Evolutionary conservation across 164 flowering plant genomes (phyloP).

Genomic region (Vitis riparia): DNA sequence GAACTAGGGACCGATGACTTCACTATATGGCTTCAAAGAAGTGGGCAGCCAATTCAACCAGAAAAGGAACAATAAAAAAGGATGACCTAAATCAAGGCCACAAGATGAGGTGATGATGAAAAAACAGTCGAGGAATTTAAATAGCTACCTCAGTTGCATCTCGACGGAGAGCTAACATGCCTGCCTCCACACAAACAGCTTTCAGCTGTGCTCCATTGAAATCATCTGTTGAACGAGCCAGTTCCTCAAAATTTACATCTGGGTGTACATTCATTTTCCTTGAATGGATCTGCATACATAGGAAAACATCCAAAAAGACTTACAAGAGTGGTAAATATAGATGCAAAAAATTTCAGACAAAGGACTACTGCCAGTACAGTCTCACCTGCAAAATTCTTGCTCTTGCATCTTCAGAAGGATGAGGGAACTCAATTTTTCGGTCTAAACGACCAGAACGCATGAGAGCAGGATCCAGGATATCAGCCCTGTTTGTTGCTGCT

Average conservation of each 20-base stretch:
- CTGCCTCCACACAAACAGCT: background rate
- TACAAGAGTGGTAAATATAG: background rate
- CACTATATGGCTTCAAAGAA: too few species aligned
- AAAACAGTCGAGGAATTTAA: too few species aligned
- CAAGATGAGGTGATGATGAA: too few species aligned
- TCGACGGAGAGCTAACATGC: background rate
- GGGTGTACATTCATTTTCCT: too few species aligned
- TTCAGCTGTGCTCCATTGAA: conserved; percentile 1
- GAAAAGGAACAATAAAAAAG: too few species aligned
- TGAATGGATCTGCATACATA: background rate
- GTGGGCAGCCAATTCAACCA: too few species aligned
- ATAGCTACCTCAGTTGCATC: background rate
- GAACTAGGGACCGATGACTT: too few species aligned
- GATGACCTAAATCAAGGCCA: too few species aligned
- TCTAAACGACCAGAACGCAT: too few species aligned
- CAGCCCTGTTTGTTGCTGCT: conserved; percentile 1
- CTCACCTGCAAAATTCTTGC: background rate
- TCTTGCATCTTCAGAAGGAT: background rate
- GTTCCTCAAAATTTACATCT: too few species aligned
- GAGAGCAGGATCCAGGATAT: background rate
- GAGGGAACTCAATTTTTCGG: too few species aligned
- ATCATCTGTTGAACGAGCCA: too few species aligned
- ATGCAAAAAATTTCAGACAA: background rate
- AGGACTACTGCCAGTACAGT: background rate
- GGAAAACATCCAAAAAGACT: background rate